Percentiles rank a stretch among this genome's conserved stretches.
Conservation (phyloP, 768 basidiomycete species). For the Tulasnella sp. region DNA sequence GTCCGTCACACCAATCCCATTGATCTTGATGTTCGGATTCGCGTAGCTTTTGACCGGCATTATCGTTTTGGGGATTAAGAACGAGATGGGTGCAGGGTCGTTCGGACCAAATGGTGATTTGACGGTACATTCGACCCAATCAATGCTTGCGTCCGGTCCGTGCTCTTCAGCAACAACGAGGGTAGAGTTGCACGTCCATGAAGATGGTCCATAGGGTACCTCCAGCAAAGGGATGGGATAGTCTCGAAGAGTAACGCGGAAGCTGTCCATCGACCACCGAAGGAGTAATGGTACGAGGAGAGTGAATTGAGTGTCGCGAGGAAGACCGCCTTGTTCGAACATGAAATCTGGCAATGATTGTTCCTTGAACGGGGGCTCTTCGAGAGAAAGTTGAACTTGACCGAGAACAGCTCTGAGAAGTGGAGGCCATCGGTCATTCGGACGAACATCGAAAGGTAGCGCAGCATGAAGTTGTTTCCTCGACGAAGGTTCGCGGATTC, state of each 20-base stretch:
- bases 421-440: constrained; percentile 38
- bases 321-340: constrained; percentile 57
- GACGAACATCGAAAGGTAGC: constrained; percentile 29
- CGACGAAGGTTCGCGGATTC: not conserved
- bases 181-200: constrained; percentile 60
- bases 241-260: constrained; percentile 61
- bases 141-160: constrained; percentile 50
- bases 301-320: constrained; percentile 57
- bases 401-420: constrained; percentile 56
- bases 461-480: not conserved
- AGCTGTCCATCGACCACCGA: constrained; percentile 49
- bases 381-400: constrained; percentile 44
- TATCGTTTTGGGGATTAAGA: constrained; percentile 76
- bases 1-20: constrained; percentile 51
- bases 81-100: constrained; percentile 40
- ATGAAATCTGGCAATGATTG: constrained; percentile 51
- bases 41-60: constrained; percentile 95
- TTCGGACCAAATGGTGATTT: constrained; percentile 42
- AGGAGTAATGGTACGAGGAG: constrained; percentile 77
- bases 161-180: constrained; percentile 83
- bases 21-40: constrained; percentile 54
- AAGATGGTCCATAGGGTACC: constrained; percentile 38
- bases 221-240: constrained; percentile 80
- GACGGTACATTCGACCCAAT: constrained; percentile 61
- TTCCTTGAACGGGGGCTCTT: constrained; percentile 46